These are phyloP conservation scores for Fusarium sp. DNA, from an alignment of 2,329 filamentous ascomycete genomes.

Conservation along the genomic window DNA sequence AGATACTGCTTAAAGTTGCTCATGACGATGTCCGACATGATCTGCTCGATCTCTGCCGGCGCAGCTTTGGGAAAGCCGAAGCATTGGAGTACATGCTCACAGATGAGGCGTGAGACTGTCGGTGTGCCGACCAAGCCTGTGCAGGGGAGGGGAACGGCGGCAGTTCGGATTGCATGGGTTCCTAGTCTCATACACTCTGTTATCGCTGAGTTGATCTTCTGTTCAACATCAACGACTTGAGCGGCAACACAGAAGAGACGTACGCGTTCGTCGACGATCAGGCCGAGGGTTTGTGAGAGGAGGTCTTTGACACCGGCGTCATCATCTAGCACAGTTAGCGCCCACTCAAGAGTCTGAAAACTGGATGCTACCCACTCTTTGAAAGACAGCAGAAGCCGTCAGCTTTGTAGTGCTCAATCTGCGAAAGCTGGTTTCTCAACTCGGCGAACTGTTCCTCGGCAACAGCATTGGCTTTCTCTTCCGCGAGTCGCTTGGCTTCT, in stretches of 20 bases:
- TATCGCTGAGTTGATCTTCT: conserved; percentile 46
- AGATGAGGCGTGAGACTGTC: conserved; percentile 43
- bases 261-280: conserved; percentile 45
- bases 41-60: conserved; percentile 35
- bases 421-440: conserved; percentile 35
- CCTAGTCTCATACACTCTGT: conserved; percentile 45
- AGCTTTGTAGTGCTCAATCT: conserved; percentile 44
- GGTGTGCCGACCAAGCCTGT: conserved; percentile 41
- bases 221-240: conserved; percentile 46
- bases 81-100: conserved; percentile 42
- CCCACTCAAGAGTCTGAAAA: rapidly evolving
- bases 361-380: neutral
- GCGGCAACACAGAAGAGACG: conserved; percentile 46
- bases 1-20: conserved; percentile 37
- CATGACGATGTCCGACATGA: conserved; percentile 41
- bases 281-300: conserved; percentile 41
- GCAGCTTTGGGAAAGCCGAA: conserved; percentile 43
- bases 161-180: conserved; percentile 43
- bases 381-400: conserved; percentile 42
- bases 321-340: conserved; percentile 23
- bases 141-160: conserved; percentile 39
- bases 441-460: conserved; percentile 39
- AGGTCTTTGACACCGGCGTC: conserved; percentile 40
- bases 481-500: conserved; percentile 38
- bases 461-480: conserved; percentile 34